Evolutionary conservation across 1,284 basidiomycete species (phyloP).

Genomic region (Grifola frondosa): DNA sequence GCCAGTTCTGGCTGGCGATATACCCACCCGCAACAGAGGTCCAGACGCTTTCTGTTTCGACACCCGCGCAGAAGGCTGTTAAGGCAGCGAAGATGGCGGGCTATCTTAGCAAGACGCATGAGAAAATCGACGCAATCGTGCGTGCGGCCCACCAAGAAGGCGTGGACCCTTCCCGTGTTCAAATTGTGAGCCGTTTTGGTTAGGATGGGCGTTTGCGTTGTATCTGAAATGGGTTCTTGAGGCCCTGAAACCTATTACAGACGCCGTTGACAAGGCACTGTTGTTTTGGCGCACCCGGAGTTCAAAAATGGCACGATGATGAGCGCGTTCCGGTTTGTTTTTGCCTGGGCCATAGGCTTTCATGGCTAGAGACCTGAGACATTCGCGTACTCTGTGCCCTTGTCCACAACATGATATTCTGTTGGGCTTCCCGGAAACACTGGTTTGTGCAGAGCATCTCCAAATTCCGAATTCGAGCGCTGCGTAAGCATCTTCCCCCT

Average conservation of each 20-base stretch:
- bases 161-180: conserved; percentile 62
- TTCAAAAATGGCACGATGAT: conserved; percentile 19
- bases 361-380: no score
- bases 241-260: conserved; percentile 80
- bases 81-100: conserved; percentile 85
- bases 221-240: conserved; percentile 30
- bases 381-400: no score
- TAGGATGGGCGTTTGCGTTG: neutral
- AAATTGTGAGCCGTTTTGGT: conserved; percentile 52
- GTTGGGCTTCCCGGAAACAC: no score
- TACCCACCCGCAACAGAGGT: conserved; percentile 73
- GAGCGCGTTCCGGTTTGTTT: no score
- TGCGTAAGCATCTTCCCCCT: no score
- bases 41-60: conserved; percentile 45
- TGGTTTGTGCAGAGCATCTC: no score
- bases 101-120: conserved; percentile 76
- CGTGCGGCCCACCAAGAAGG: conserved; percentile 60
- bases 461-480: no score
- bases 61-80: conserved; percentile 63
- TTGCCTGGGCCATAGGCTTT: no score
- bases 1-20: conserved; percentile 92
- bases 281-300: conserved; percentile 48
- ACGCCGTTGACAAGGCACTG: conserved; percentile 78
- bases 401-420: no score
- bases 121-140: conserved; percentile 79